phyloP scores from a whole-genome alignment of 2,329 filamentous ascomycete species.

The Diaporthe batatas region DNA sequence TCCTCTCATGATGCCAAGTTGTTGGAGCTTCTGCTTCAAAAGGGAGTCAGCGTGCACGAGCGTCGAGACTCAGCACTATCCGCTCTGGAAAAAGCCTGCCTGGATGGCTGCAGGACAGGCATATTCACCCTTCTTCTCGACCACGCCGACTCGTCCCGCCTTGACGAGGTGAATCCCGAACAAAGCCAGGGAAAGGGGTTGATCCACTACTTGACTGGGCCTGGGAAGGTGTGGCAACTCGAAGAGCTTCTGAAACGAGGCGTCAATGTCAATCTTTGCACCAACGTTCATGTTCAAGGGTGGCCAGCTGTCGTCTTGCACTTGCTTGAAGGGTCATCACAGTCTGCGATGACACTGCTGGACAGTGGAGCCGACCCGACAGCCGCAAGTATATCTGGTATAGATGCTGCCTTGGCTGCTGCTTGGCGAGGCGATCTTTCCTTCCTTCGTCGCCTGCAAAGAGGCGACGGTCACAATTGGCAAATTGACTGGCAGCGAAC shows the following conservation, averaged over 20 bases:
- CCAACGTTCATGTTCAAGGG: accelerated
- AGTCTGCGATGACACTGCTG: not conserved
- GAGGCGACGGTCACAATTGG: not conserved
- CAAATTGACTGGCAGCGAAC: not conserved
- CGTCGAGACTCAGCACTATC: too few relatives aligned
- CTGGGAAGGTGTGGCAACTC: not conserved
- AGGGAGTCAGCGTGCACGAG: too few relatives aligned
- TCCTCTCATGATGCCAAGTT: too few relatives aligned
- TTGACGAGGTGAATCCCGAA: too few relatives aligned
- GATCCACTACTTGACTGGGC: not conserved
- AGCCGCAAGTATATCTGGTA: accelerated
- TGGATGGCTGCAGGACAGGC: too few relatives aligned
- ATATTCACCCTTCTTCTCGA: too few relatives aligned
- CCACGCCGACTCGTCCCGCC: too few relatives aligned
- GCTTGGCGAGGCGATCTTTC: not conserved
- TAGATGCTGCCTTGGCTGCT: not conserved
- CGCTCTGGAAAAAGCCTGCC: too few relatives aligned
- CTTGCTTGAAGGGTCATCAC: accelerated
- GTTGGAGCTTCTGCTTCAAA: too few relatives aligned
- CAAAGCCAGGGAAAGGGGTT: accelerated
- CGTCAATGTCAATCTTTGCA: not conserved
- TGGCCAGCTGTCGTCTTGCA: not conserved
- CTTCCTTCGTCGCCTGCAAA: not conserved
- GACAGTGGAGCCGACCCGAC: not conserved
- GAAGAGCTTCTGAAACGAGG: not conserved